phyloP scores from a whole-genome alignment of 106 monocot species.

The Chionographis japonica region DNA sequence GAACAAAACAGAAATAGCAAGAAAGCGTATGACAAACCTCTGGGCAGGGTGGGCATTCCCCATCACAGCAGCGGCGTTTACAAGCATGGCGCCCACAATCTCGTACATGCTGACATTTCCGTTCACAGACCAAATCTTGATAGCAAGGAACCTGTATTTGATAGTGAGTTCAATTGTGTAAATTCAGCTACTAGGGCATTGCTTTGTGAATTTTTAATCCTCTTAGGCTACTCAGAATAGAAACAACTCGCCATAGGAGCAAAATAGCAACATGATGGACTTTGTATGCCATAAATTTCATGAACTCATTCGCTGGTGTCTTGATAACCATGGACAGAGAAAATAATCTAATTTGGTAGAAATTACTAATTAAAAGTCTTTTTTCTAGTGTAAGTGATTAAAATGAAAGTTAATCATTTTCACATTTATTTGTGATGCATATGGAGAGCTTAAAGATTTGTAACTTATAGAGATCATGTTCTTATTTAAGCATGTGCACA shows the following conservation, averaged over 20 bases:
- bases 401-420: no score
- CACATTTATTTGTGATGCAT: no score
- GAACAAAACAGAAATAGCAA: background rate
- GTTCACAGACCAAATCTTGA: conserved; percentile 91
- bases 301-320: no score
- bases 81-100: conserved; percentile 98
- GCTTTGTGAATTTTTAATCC: background rate
- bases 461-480: no score
- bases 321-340: no score
- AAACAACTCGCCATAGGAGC: background rate
- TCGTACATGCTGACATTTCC: conserved; percentile 70
- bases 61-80: conserved; percentile 82
- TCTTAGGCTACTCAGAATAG: background rate
- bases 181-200: background rate
- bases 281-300: no score
- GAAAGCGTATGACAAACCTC: conserved; percentile 43
- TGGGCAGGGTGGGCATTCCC: conserved; percentile 80
- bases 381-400: no score
- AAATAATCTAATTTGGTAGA: no score
- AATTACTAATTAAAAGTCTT: no score
- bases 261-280: background rate
- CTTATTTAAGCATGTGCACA: no score
- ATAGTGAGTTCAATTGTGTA: conserved; percentile 12
- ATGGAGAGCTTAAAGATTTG: no score
- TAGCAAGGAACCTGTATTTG: conserved; percentile 83